A percentile compares a stretch with the other conserved stretches of the same genome.
phyloP scores from a whole-genome alignment of 179 eudicot genomes.

The Vitellaria paradoxa region DNA sequence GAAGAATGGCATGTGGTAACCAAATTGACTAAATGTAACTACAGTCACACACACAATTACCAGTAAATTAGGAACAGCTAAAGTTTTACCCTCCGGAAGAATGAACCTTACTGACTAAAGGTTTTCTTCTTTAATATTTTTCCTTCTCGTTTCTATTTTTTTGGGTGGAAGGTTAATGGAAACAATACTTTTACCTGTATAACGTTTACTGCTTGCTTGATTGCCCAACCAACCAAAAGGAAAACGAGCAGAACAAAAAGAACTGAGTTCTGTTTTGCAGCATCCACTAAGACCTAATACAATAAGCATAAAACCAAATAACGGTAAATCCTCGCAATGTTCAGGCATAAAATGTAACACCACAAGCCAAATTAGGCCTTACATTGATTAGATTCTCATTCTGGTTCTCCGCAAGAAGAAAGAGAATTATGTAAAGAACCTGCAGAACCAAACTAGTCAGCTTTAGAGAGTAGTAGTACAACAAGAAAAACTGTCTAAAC shows the following conservation, averaged over 20 bases:
- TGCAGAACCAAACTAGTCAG: constrained; percentile 26
- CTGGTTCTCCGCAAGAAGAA: constrained; percentile 69
- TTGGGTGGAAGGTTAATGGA: background rate
- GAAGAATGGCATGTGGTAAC: background rate
- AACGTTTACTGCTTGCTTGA: constrained; percentile 73
- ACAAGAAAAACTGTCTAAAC: background rate
- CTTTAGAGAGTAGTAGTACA: background rate
- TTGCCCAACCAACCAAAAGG: constrained; percentile 74
- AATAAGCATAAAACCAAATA: constrained; percentile 9
- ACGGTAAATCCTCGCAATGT: constrained; percentile 7
- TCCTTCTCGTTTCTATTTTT: too few species aligned
- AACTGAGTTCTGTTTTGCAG: constrained; percentile 47
- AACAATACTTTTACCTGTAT: constrained; percentile 60
- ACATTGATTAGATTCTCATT: constrained; percentile 61
- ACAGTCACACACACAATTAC: background rate
- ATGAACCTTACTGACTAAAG: background rate
- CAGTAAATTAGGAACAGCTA: background rate
- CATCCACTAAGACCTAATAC: constrained; percentile 54
- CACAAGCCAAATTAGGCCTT: constrained; percentile 22
- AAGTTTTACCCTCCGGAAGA: background rate
- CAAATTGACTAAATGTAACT: background rate
- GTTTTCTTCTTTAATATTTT: background rate
- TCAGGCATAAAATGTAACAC: constrained; percentile 10
- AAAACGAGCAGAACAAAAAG: constrained; percentile 48
- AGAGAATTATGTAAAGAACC: constrained; percentile 85